Percentiles rank a stretch among this genome's conserved stretches.
Conservation (phyloP, 768 basidiomycete genomes). For the Suillus paluster region DNA sequence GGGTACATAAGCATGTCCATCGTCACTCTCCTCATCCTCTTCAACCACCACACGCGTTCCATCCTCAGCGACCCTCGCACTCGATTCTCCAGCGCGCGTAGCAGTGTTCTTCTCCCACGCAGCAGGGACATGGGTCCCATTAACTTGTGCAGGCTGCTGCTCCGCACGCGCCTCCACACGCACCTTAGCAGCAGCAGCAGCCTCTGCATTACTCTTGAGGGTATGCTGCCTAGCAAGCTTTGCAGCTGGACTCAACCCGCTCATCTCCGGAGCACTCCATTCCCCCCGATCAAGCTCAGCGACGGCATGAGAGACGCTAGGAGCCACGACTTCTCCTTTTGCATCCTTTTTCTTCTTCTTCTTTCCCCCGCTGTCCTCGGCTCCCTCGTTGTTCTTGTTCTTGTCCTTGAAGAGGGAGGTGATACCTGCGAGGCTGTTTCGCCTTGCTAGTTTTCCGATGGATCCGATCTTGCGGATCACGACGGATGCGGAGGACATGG, state of each 20-base stretch:
- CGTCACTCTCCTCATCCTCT: conserved; percentile 68
- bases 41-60: conserved; percentile 68
- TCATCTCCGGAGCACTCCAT: conserved; percentile 63
- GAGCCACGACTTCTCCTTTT: conserved; percentile 68
- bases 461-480: conserved; percentile 96
- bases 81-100: conserved; percentile 52
- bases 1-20: conserved; percentile 41
- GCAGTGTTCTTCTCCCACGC: conserved; percentile 87
- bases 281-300: conserved; percentile 77
- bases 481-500: conserved; percentile 92
- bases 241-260: conserved; percentile 87
- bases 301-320: conserved; percentile 80
- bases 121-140: conserved; percentile 52
- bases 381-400: conserved; percentile 45
- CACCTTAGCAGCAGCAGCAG: conserved; percentile 49
- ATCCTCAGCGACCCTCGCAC: conserved; percentile 62
- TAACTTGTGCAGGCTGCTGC: conserved; percentile 30
- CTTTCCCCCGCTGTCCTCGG: conserved; percentile 40
- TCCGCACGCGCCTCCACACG: conserved; percentile 38
- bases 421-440: conserved; percentile 90
- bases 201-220: conserved; percentile 74
- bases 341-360: conserved; percentile 59
- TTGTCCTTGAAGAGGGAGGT: conserved; percentile 94
- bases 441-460: conserved; percentile 85
- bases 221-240: conserved; percentile 91